These are phyloP conservation scores for Apodospora peruviana DNA, from an alignment of 495 filamentous ascomycete genomes.

Conservation along the genomic window DNA sequence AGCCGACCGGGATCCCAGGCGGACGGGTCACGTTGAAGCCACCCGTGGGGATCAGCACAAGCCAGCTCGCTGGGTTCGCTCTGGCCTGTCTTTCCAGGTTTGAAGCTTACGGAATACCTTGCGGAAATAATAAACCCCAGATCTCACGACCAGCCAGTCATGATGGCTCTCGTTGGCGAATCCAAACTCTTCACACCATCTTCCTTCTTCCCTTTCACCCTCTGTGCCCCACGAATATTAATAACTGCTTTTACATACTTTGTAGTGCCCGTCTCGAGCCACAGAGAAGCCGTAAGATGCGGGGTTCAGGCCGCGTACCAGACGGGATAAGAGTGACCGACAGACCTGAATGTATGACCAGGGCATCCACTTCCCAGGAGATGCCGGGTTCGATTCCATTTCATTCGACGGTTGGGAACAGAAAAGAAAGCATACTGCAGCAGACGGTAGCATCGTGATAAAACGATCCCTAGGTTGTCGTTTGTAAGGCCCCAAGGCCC, in stretches of 20 bases:
- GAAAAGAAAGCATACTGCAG: not conserved
- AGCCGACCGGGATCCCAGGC: constrained; percentile 30
- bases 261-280: no score
- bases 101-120: constrained; percentile 14
- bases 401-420: no score
- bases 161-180: not conserved
- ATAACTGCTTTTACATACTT: no score
- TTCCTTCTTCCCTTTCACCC: no score
- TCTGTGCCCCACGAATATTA: no score
- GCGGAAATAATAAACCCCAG: not conserved
- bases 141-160: not conserved
- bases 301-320: no score
- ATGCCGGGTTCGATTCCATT: no score
- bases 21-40: constrained; percentile 29
- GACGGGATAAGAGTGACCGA: no score
- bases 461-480: not conserved
- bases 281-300: no score
- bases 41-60: constrained; percentile 29
- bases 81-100: not conserved
- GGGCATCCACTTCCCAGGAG: no score
- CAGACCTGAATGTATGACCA: no score
- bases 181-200: not conserved
- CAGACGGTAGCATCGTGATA: not conserved
- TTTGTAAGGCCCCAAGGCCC: not conserved
- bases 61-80: constrained; percentile 19